Percentiles rank a stretch among this genome's conserved stretches.
Evolutionary conservation across 2,329 filamentous ascomycete genomes (phyloP).

Genomic region (Alternaria gaisen): DNA sequence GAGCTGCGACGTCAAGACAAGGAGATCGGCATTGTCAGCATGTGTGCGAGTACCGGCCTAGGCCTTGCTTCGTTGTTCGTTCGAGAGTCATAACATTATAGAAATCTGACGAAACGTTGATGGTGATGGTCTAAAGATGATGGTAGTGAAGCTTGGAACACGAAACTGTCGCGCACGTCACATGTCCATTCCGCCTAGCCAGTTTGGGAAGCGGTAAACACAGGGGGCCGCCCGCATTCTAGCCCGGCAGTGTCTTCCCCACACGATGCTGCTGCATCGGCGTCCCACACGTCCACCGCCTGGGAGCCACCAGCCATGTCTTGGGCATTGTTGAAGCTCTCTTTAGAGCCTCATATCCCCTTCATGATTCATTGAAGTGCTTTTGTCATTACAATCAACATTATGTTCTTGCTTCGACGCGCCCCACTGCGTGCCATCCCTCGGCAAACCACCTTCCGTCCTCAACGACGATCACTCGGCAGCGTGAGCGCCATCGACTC

Average conservation of each 20-base stretch:
- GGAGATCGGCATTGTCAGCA: conserved; percentile 85
- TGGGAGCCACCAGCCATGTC: conserved; percentile 19
- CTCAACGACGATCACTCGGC: conserved; percentile 37
- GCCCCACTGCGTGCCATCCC: conserved; percentile 32
- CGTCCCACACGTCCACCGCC: conserved; percentile 30
- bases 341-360: conserved; percentile 12
- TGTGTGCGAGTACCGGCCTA: conserved; percentile 67
- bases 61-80: conserved; percentile 46
- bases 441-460: conserved; percentile 21
- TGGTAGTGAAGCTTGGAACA: too few relatives aligned
- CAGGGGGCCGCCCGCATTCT: conserved; percentile 10
- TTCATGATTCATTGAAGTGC: conserved; percentile 13
- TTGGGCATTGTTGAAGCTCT: conserved; percentile 16
- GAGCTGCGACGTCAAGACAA: conserved; percentile 72
- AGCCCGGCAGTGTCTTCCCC: conserved; percentile 31
- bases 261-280: conserved; percentile 29
- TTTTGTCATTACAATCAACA: conserved; percentile 15
- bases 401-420: conserved; percentile 43
- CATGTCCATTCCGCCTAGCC: background rate
- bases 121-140: background rate
- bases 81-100: conserved; percentile 32
- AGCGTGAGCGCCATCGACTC: conserved; percentile 58
- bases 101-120: background rate
- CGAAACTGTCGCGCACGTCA: conserved; percentile 1
- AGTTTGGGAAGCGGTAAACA: background rate